A percentile compares a stretch with the other conserved stretches of the same genome.
These are phyloP conservation scores for Kewa caespitosa DNA, from an alignment of 179 eudicot genomes.

Conservation along the genomic window DNA sequence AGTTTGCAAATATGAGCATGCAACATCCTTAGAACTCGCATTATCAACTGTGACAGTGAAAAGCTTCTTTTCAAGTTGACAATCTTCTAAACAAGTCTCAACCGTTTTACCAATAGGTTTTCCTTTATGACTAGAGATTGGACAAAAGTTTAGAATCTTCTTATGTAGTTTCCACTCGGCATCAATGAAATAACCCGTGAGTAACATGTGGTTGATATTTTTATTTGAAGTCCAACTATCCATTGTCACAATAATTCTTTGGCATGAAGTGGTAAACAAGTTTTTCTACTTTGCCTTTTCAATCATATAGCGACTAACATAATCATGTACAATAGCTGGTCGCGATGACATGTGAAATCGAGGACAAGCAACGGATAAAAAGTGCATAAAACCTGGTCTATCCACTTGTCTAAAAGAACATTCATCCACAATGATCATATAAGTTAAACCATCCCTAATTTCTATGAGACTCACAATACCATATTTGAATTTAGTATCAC, in stretches of 20 bases:
- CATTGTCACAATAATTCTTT: background rate
- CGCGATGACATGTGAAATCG: background rate
- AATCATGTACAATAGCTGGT: background rate
- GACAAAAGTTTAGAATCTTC: background rate
- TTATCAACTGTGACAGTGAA: background rate
- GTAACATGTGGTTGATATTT: background rate
- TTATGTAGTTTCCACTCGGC: background rate
- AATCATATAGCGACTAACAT: background rate
- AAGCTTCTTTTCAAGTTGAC: background rate
- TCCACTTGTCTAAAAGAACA: slow-evolving; percentile 2
- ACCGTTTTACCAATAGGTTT: background rate
- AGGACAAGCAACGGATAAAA: slow-evolving; percentile 10
- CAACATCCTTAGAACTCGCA: background rate
- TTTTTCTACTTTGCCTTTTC: background rate
- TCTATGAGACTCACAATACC: background rate
- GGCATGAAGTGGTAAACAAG: background rate
- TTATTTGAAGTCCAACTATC: background rate
- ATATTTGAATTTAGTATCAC: background rate
- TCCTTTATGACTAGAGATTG: background rate
- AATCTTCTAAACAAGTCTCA: background rate
- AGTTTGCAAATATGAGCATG: background rate
- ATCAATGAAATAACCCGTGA: background rate
- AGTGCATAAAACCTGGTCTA: background rate
- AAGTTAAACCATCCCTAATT: slow-evolving; percentile 7
- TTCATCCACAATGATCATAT: slow-evolving; percentile 15